Evolutionary conservation across 2,329 filamentous ascomycete genomes (phyloP).

Genomic region (Aureobasidium sp.): DNA sequence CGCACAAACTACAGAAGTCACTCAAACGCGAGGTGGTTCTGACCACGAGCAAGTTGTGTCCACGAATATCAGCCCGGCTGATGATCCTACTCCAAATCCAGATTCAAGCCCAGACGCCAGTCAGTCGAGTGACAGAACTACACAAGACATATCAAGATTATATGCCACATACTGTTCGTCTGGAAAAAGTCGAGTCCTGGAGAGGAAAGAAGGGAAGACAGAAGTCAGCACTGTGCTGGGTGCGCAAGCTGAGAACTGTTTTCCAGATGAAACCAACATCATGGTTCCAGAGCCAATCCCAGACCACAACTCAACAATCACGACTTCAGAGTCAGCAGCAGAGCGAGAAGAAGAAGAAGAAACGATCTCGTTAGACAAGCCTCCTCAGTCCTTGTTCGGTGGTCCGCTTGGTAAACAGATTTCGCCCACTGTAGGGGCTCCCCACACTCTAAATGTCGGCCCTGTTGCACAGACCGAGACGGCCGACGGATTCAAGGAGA

Average conservation of each 20-base stretch:
- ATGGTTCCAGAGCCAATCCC: not conserved
- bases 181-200: not conserved
- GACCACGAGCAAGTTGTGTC: not conserved
- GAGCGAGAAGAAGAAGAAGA: not conserved
- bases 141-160: not conserved
- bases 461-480: not conserved
- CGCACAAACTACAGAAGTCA: not conserved
- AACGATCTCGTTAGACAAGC: not conserved
- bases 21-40: not conserved
- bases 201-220: not conserved
- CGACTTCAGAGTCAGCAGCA: not conserved
- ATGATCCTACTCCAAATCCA: not conserved
- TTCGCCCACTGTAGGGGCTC: not conserved
- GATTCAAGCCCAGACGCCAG: not conserved
- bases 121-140: not conserved
- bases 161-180: not conserved
- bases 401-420: not conserved
- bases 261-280: not conserved
- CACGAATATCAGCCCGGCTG: not conserved
- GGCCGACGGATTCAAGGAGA: not conserved
- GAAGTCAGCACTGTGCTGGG: not conserved
- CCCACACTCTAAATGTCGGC: not conserved
- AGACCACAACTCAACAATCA: not conserved
- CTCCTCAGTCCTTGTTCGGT: not conserved
- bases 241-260: not conserved